These are phyloP conservation scores for Syzygium syzygioides DNA, from an alignment of 441 rosid genomes.

Conservation along the genomic window DNA sequence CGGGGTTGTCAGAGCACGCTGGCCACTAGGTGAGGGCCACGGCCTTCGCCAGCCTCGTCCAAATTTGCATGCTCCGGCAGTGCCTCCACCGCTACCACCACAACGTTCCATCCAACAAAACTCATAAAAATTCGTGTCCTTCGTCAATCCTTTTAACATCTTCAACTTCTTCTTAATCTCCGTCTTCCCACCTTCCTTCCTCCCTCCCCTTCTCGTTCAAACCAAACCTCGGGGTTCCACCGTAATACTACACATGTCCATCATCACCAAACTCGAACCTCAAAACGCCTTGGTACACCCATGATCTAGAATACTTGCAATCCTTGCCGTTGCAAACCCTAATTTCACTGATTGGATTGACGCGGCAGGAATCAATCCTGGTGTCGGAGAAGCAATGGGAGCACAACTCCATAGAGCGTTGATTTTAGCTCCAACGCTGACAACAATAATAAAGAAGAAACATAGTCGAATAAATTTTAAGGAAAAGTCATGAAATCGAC, in stretches of 20 bases:
- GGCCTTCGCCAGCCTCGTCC: no score
- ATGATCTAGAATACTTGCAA: neutral
- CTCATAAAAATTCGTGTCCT: constrained; percentile 32
- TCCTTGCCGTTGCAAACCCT: neutral
- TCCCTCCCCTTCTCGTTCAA: constrained; percentile 26
- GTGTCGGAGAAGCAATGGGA: constrained; percentile 15
- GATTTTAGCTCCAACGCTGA: neutral
- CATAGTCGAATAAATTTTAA: neutral
- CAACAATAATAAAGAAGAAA: neutral
- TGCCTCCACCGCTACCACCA: constrained; percentile 15
- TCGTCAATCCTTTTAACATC: constrained; percentile 22
- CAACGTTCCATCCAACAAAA: constrained; percentile 33
- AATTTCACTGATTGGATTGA: neutral
- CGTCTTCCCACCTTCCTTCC: constrained; percentile 16
- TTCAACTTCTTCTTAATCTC: constrained; percentile 31
- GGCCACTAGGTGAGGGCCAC: no score
- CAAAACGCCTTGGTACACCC: neutral
- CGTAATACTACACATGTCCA: constrained; percentile 30
- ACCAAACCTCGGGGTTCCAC: constrained; percentile 23
- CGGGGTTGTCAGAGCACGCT: no score
- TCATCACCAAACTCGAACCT: constrained; percentile 27
- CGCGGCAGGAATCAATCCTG: neutral
- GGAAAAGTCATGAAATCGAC: neutral
- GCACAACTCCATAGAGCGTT: neutral
- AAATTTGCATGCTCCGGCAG: no score